Evolutionary conservation across 352 stramenopile genomes (phyloP).

Genomic region (Thraustochytrium striatum): DNA sequence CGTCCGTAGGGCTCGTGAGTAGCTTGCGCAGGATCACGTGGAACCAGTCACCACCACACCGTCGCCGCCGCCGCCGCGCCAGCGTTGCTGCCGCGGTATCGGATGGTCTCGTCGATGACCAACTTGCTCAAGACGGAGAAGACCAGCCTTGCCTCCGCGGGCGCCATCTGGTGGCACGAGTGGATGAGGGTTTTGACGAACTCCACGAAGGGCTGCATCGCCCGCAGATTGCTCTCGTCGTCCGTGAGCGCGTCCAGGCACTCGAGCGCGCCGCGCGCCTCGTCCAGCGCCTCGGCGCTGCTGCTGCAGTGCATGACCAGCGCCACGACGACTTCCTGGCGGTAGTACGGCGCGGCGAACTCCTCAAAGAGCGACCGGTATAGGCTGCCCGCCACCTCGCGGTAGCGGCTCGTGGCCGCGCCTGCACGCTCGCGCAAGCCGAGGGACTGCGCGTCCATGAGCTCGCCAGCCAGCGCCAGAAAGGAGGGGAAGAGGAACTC

Average conservation of each 20-base stretch:
- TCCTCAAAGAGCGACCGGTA: constrained; percentile 27
- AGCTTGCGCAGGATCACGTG: constrained; percentile 35
- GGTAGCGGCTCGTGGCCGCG: background rate
- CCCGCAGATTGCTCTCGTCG: background rate
- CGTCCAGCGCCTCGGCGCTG: background rate
- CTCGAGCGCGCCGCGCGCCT: constrained; percentile 5
- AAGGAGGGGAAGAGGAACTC: constrained; percentile 27
- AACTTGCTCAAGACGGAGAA: constrained; percentile 33
- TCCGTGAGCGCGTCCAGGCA: background rate
- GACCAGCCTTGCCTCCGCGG: constrained; percentile 2
- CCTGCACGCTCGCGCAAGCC: background rate
- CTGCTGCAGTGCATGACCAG: constrained; percentile 37
- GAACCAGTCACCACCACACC: constrained; percentile 21
- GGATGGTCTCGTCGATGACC: constrained; percentile 3
- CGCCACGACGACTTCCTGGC: constrained; percentile 35
- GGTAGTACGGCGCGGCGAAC: constrained; percentile 30
- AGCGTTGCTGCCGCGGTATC: background rate
- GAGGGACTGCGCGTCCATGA: background rate
- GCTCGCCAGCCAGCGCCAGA: constrained; percentile 3
- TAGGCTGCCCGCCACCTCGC: background rate
- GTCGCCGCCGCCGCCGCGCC: too few relatives aligned
- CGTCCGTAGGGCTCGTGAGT: constrained; percentile 13
- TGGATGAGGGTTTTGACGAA: constrained; percentile 45
- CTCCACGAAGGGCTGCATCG: constrained; percentile 26
- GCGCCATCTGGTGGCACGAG: background rate